A percentile compares a stretch with the other conserved stretches of the same genome.
These are phyloP conservation scores for Elongisporangium anandrum DNA, from an alignment of 352 stramenopile genomes.

Conservation along the genomic window DNA sequence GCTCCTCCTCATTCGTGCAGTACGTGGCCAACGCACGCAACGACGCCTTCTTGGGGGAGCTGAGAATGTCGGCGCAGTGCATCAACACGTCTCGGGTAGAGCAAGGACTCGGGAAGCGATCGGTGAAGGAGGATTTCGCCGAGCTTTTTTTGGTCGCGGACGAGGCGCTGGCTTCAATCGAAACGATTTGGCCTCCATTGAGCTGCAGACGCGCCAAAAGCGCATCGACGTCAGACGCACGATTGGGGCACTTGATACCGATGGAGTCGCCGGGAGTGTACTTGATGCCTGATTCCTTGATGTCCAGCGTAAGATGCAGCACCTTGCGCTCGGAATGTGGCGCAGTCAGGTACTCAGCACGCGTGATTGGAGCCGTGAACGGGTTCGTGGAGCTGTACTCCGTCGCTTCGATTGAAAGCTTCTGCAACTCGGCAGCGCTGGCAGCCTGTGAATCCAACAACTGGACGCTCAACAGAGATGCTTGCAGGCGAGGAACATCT, in stretches of 20 bases:
- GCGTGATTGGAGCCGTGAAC: constrained; percentile 36
- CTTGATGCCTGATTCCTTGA: constrained; percentile 36
- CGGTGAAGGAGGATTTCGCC: constrained; percentile 21
- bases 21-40: constrained; percentile 61
- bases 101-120: constrained; percentile 46
- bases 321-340: constrained; percentile 49
- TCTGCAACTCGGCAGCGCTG: constrained; percentile 3
- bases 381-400: constrained; percentile 46
- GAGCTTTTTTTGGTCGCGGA: constrained; percentile 9
- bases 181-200: constrained; percentile 26
- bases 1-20: constrained; percentile 61
- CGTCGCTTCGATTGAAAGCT: constrained; percentile 4
- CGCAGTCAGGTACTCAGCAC: constrained; percentile 49
- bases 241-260: constrained; percentile 82
- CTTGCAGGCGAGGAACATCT: constrained; percentile 54
- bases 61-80: constrained; percentile 80
- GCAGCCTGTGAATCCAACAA: constrained; percentile 20
- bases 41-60: constrained; percentile 70
- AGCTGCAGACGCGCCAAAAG: constrained; percentile 53
- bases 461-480: constrained; percentile 36
- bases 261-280: constrained; percentile 85
- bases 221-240: constrained; percentile 50
- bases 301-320: constrained; percentile 44
- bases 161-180: constrained; percentile 24
- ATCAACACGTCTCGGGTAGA: constrained; percentile 75